phyloP scores from a whole-genome alignment of 495 filamentous ascomycete genomes.

The Lophium mytilinum region DNA sequence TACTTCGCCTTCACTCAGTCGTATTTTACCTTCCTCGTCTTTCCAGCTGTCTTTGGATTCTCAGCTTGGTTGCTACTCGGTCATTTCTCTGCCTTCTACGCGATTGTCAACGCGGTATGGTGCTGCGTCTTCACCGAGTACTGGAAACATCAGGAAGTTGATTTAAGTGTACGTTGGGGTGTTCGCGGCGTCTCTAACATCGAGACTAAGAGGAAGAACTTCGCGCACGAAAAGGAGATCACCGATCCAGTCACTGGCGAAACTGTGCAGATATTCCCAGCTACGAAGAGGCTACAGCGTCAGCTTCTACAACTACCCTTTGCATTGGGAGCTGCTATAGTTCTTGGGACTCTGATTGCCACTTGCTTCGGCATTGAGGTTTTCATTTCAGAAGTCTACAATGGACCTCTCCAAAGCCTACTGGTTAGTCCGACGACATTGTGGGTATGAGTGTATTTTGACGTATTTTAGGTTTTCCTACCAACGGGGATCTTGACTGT shows the following conservation, averaged over 20 bases:
- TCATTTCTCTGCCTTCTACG: slow-evolving; percentile 76
- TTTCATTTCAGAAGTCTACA: slow-evolving; percentile 90
- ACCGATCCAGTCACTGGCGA: slow-evolving; percentile 83
- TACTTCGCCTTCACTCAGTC: slow-evolving; percentile 95
- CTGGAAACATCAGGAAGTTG: slow-evolving; percentile 91
- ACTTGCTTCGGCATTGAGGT: slow-evolving; percentile 92
- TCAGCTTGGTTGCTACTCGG: slow-evolving; percentile 76
- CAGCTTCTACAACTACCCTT: slow-evolving; percentile 88
- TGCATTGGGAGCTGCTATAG: slow-evolving; percentile 58
- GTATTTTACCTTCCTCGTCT: slow-evolving; percentile 79
- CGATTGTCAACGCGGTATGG: slow-evolving; percentile 75
- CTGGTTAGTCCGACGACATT: slow-evolving; percentile 48
- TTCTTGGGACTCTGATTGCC: slow-evolving; percentile 74
- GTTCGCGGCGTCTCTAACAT: slow-evolving; percentile 81
- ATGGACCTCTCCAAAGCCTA: slow-evolving; percentile 77
- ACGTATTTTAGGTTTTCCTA: slow-evolving; percentile 58
- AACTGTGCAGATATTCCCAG: slow-evolving; percentile 65
- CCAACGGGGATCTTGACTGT: slow-evolving; percentile 81
- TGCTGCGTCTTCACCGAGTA: slow-evolving; percentile 88
- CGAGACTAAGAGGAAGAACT: slow-evolving; percentile 66
- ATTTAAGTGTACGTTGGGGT: slow-evolving; percentile 86
- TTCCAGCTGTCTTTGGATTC: slow-evolving; percentile 77
- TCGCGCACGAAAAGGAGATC: slow-evolving; percentile 65
- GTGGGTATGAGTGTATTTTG: not conserved
- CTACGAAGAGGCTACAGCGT: slow-evolving; percentile 62